Percentiles rank a stretch among this genome's conserved stretches.
These are phyloP conservation scores for Leucocoprinus birnbaumii DNA, from an alignment of 768 basidiomycete genomes.

Conservation along the genomic window DNA sequence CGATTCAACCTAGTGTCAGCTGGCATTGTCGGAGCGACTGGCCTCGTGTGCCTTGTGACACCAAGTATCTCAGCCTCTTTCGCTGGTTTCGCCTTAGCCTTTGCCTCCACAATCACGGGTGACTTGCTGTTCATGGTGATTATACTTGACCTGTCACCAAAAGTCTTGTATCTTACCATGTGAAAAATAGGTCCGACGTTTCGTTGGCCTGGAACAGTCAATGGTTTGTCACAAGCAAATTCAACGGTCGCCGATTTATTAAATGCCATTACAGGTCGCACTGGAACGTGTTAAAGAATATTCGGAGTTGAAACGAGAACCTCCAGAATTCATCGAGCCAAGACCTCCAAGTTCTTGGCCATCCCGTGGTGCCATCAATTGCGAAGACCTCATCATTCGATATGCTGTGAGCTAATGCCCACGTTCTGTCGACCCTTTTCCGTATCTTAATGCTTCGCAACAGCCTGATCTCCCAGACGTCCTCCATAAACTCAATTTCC, in stretches of 20 bases:
- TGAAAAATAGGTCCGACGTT: conserved; percentile 58
- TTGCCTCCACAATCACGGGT: conserved; percentile 70
- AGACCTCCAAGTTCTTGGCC: conserved; percentile 85
- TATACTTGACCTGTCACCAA: neutral
- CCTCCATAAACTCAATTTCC: conserved; percentile 75
- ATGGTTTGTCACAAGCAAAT: conserved; percentile 56
- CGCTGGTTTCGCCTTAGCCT: conserved; percentile 85
- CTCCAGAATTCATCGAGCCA: conserved; percentile 83
- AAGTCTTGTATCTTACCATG: neutral
- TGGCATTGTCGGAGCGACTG: conserved; percentile 70
- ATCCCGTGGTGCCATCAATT: conserved; percentile 59
- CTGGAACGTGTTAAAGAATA: conserved; percentile 91
- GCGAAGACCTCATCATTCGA: conserved; percentile 72
- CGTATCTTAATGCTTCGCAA: neutral
- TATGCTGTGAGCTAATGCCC: conserved; percentile 64
- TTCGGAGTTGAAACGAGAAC: conserved; percentile 74
- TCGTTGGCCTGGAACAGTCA: conserved; percentile 86
- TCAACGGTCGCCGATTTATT: neutral
- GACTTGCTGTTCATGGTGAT: conserved; percentile 69
- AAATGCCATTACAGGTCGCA: conserved; percentile 50
- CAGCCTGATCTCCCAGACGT: conserved; percentile 88
- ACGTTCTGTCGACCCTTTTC: neutral
- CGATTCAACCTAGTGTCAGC: conserved; percentile 84
- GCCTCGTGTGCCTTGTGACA: conserved; percentile 60
- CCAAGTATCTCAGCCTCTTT: conserved; percentile 75